Conservation (phyloP, 164 flowering plant species). For the Stephania cephalantha region DNA sequence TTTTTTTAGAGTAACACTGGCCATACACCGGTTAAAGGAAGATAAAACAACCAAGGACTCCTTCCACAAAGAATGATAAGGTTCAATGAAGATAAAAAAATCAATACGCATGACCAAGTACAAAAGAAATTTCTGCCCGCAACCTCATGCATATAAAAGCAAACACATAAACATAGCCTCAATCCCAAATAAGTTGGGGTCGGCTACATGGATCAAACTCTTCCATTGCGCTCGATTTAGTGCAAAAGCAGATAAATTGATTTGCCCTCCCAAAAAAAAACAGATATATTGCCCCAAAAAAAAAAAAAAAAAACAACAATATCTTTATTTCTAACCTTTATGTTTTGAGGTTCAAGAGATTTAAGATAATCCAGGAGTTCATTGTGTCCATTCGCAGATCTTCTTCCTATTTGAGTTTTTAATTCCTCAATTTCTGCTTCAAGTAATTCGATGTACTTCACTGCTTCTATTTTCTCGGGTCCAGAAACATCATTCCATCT, state of each 20-base stretch:
- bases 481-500: slow-evolving; percentile 94
- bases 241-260: not conserved
- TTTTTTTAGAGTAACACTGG: no score
- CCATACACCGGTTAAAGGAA: not conserved
- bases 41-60: not conserved
- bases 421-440: slow-evolving; percentile 96
- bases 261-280: not conserved
- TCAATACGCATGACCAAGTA: no score
- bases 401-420: slow-evolving; percentile 60
- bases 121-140: no score
- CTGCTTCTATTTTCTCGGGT: slow-evolving; percentile 83
- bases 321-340: slow-evolving; percentile 47
- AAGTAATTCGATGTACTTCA: slow-evolving; percentile 83
- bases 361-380: slow-evolving; percentile 84
- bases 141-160: no score
- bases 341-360: slow-evolving; percentile 93
- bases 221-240: no score
- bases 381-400: slow-evolving; percentile 69
- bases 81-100: not conserved
- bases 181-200: no score
- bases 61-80: not conserved
- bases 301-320: no score
- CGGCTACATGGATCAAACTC: no score
- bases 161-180: no score
- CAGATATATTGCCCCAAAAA: not conserved